phyloP scores from a whole-genome alignment of 2,329 filamentous ascomycete genomes.

The Colletotrichum godetiae region DNA sequence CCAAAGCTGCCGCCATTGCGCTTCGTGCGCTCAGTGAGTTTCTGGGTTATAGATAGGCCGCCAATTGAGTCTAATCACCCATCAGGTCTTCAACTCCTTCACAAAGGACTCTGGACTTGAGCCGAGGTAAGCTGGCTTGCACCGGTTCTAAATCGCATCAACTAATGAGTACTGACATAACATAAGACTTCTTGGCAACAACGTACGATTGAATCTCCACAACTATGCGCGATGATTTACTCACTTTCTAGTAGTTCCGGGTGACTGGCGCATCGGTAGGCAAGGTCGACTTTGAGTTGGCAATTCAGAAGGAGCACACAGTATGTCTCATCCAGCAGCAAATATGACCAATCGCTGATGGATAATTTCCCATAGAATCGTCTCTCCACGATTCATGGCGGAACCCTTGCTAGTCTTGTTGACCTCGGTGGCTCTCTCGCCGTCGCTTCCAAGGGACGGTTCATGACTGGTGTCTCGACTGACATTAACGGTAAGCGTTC shows the following conservation, averaged over 20 bases:
- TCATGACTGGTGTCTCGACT: conserved; percentile 72
- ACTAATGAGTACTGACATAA: neutral
- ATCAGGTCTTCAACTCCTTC: conserved; percentile 86
- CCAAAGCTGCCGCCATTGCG: conserved; percentile 36
- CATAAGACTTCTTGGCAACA: conserved; percentile 52
- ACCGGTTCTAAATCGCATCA: neutral
- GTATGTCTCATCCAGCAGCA: conserved; percentile 53
- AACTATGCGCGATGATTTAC: neutral
- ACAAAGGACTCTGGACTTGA: conserved; percentile 87
- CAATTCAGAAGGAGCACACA: conserved; percentile 80
- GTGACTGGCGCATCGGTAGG: conserved; percentile 74
- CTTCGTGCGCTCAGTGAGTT: conserved; percentile 66
- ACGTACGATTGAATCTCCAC: conserved; percentile 44
- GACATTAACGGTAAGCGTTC: conserved; percentile 66
- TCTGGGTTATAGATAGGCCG: neutral
- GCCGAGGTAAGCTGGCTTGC: conserved; percentile 72
- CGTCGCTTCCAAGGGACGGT: conserved; percentile 72
- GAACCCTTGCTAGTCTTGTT: conserved; percentile 81
- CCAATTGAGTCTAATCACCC: conserved; percentile 8
- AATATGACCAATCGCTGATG: neutral
- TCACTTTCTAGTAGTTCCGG: conserved; percentile 64
- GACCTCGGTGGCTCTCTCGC: conserved; percentile 74
- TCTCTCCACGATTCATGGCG: conserved; percentile 80
- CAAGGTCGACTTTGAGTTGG: conserved; percentile 79
- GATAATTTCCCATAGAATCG: conserved; percentile 68